These are phyloP conservation scores for Penicillium sp. DNA, from an alignment of 2,329 filamentous ascomycete genomes.

Conservation along the genomic window DNA sequence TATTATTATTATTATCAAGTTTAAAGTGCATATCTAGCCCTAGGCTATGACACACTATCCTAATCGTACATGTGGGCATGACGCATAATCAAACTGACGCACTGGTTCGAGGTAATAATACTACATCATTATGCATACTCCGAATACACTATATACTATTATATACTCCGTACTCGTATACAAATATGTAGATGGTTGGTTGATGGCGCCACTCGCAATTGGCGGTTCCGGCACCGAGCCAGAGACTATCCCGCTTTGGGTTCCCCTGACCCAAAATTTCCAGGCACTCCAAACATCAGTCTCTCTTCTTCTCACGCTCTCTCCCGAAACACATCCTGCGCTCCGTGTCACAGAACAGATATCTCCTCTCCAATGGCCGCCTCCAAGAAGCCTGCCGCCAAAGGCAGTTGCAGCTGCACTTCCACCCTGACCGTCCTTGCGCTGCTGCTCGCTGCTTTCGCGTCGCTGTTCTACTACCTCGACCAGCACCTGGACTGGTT, in stretches of 20 bases:
- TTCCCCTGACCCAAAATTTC: not conserved
- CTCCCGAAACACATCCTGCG: not conserved
- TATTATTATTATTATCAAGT: no score
- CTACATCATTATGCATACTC: no score
- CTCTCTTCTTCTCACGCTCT: not conserved
- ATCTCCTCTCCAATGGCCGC: constrained; percentile 4
- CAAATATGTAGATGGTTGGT: no score
- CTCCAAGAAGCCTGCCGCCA: constrained; percentile 7
- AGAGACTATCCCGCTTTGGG: not conserved
- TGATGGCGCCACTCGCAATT: not conserved
- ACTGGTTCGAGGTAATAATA: no score
- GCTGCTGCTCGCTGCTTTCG: constrained; percentile 32
- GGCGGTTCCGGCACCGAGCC: not conserved
- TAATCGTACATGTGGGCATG: no score
- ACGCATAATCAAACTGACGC: no score
- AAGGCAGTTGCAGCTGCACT: constrained; percentile 3
- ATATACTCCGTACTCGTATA: no score
- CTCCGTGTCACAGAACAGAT: not conserved
- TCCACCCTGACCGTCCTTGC: constrained; percentile 28
- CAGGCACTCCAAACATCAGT: not conserved
- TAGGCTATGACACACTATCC: no score
- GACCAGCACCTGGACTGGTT: constrained; percentile 45
- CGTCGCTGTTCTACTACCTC: constrained; percentile 34
- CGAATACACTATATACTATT: no score
- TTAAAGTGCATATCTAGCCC: no score